Conservation (phyloP, 1,284 basidiomycete species). For the Cryptococcus sp. region DNA sequence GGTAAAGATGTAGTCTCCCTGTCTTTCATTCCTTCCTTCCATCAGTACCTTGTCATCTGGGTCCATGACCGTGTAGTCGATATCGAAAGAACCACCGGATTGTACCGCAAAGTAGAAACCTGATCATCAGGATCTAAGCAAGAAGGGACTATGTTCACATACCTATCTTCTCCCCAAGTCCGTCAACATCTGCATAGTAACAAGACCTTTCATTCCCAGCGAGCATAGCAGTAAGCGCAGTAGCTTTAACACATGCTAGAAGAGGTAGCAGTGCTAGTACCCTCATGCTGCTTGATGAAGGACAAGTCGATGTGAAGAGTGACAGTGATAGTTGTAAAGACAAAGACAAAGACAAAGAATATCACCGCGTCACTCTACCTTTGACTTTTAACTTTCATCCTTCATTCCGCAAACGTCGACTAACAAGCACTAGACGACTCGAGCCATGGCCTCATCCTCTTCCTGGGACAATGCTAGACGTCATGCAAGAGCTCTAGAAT, state of each 20-base stretch:
- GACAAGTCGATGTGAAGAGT: neutral
- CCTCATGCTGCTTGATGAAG: too few relatives aligned
- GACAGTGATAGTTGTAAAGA: neutral
- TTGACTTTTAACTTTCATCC: neutral
- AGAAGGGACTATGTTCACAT: neutral
- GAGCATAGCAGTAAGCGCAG: conserved; percentile 83
- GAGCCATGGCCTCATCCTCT: conserved; percentile 15
- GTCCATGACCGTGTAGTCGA: conserved; percentile 89
- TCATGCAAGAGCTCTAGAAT: conserved; percentile 85
- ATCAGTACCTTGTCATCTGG: conserved; percentile 81
- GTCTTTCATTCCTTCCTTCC: conserved; percentile 79
- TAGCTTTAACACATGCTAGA: conserved; percentile 32
- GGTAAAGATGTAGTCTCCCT: conserved; percentile 96
- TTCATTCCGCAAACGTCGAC: neutral
- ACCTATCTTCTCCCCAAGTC: conserved; percentile 46
- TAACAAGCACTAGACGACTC: neutral
- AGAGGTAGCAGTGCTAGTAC: too few relatives aligned
- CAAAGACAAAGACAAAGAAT: neutral
- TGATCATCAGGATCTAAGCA: conserved; percentile 6
- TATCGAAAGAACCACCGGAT: conserved; percentile 94
- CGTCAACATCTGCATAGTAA: conserved; percentile 94
- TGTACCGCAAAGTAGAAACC: conserved; percentile 68
- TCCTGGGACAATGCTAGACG: conserved; percentile 58
- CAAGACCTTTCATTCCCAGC: conserved; percentile 81
- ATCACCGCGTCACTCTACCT: neutral